Evolutionary conservation across 345 rosid species (phyloP).

Genomic region (thale cress (Arabidopsis thaliana)): TAIR10.1 NC_003076.8:23523001-23523500

Average conservation of each 20-base stretch:
- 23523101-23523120: slow-evolving; percentile 89
- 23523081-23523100: slow-evolving; percentile 60
- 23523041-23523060: slow-evolving; percentile 86
- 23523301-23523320: slow-evolving; percentile 27
- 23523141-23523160: slow-evolving; percentile 61
- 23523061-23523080: slow-evolving; percentile 73
- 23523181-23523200: not conserved
- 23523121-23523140: slow-evolving; percentile 82
- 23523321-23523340: slow-evolving; percentile 36
- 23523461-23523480: not conserved
- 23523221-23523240: not conserved
- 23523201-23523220: not conserved
- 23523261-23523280: slow-evolving; percentile 73
- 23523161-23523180: slow-evolving; percentile 11
- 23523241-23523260: slow-evolving; percentile 66
- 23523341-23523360: slow-evolving; percentile 75
- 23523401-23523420: slow-evolving; percentile 91
- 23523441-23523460: not conserved
- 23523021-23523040: slow-evolving; percentile 36
- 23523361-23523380: slow-evolving; percentile 75
- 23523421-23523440: slow-evolving; percentile 73
- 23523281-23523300: slow-evolving; percentile 42
- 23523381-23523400: slow-evolving; percentile 84
- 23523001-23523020: slow-evolving; percentile 40
- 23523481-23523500: slow-evolving; percentile 21